A percentile compares a stretch with the other conserved stretches of the same genome.
These are phyloP conservation scores for Pythium phragmitis DNA, from an alignment of 352 stramenopile genomes.

Conservation along the genomic window DNA sequence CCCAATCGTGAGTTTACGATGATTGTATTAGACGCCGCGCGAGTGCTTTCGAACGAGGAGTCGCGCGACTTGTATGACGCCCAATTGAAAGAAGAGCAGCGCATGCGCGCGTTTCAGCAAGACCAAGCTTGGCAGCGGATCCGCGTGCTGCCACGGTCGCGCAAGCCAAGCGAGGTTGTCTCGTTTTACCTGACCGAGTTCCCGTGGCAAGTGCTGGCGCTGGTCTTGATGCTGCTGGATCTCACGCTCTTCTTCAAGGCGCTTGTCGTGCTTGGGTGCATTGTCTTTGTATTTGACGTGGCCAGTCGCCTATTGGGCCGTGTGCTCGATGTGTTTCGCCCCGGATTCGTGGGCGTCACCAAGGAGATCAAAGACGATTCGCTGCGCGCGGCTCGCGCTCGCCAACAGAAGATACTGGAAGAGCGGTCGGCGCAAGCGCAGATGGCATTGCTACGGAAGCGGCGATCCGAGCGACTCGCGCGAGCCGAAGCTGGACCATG, in stretches of 20 bases:
- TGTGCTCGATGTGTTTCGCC: conserved; percentile 4
- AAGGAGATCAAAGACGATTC: conserved; percentile 30
- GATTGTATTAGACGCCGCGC: conserved; percentile 25
- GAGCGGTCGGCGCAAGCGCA: conserved; percentile 10
- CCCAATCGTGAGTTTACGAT: not conserved
- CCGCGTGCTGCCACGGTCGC: conserved; percentile 13
- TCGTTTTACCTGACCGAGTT: conserved; percentile 39
- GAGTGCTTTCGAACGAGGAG: conserved; percentile 29
- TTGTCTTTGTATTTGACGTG: conserved; percentile 35
- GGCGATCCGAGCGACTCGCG: conserved; percentile 15
- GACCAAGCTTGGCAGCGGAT: conserved; percentile 19
- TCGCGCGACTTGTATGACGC: conserved; percentile 29
- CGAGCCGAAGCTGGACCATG: not conserved
- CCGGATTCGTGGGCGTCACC: conserved; percentile 10
- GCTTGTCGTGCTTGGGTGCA: conserved; percentile 26
- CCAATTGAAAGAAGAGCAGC: conserved; percentile 30
- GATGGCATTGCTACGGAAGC: conserved; percentile 12
- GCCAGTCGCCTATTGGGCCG: conserved; percentile 9
- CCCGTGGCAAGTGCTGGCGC: conserved; percentile 22
- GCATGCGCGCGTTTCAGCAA: conserved; percentile 21
- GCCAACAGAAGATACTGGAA: conserved; percentile 32
- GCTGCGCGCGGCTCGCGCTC: conserved; percentile 23
- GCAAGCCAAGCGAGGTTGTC: conserved; percentile 4
- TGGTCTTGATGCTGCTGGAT: conserved; percentile 27
- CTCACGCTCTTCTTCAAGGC: conserved; percentile 26